phyloP scores from a whole-genome alignment of 2,329 filamentous ascomycete genomes.

The Colletotrichum tabaci region DNA sequence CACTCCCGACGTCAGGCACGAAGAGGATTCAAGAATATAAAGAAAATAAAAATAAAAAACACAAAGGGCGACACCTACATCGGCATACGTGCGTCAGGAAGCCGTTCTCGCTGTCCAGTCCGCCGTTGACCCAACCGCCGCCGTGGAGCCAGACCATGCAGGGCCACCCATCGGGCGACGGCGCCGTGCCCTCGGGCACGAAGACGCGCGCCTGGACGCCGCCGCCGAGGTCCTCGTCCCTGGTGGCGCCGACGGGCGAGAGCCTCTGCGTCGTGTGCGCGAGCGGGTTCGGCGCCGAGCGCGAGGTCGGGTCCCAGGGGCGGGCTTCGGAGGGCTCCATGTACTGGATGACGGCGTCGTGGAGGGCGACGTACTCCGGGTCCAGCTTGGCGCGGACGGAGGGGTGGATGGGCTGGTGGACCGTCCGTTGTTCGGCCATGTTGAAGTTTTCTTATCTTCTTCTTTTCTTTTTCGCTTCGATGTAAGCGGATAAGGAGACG shows the following conservation, averaged over 20 bases:
- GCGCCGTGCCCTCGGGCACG: conserved; percentile 46
- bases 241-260: conserved; percentile 7
- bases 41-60: background rate
- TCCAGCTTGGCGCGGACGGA: conserved; percentile 51
- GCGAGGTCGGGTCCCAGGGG: conserved; percentile 50
- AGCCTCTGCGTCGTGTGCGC: conserved; percentile 18
- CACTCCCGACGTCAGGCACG: too few species aligned
- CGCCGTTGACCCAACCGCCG: conserved; percentile 57
- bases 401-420: conserved; percentile 54
- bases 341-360: conserved; percentile 55
- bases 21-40: too few species aligned
- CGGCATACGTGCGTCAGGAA: conserved; percentile 52
- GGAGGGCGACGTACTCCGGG: conserved; percentile 56
- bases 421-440: conserved; percentile 25
- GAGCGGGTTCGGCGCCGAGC: conserved; percentile 6
- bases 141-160: conserved; percentile 58
- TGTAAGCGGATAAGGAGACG: background rate
- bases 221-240: conserved; percentile 44
- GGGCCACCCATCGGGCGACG: conserved; percentile 50
- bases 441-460: background rate
- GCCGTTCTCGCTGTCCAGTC: conserved; percentile 52
- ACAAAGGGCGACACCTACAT: background rate
- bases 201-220: conserved; percentile 52
- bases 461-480: background rate
- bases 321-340: conserved; percentile 52